These are phyloP conservation scores for Colletotrichum brevisporum DNA, from an alignment of 2,329 filamentous ascomycete genomes.

Conservation along the genomic window DNA sequence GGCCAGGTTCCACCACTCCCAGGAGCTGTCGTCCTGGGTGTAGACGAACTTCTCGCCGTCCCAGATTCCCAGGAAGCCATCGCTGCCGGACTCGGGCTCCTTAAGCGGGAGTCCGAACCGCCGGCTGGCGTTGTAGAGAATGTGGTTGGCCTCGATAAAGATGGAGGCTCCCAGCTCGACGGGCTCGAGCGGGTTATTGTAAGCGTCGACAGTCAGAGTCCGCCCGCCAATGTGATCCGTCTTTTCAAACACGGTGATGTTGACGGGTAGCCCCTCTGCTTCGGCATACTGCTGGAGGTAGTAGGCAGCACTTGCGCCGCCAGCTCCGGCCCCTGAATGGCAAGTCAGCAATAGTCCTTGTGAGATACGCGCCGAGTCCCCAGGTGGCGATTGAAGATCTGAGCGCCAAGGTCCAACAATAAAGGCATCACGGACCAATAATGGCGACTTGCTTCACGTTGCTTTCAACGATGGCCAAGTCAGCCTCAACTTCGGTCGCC, in stretches of 20 bases:
- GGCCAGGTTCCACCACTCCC: slow-evolving; percentile 83
- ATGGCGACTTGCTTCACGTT: slow-evolving; percentile 46
- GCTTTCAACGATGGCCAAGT: slow-evolving; percentile 17
- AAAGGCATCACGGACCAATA: slow-evolving; percentile 44
- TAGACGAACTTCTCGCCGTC: slow-evolving; percentile 84
- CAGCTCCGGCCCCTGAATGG: slow-evolving; percentile 84
- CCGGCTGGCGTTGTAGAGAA: slow-evolving; percentile 80
- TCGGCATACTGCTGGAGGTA: slow-evolving; percentile 81
- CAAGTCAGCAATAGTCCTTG: slow-evolving; percentile 7
- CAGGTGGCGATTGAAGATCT: not conserved
- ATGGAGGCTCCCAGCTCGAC: slow-evolving; percentile 94
- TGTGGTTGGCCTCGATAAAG: slow-evolving; percentile 88
- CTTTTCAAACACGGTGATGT: slow-evolving; percentile 92
- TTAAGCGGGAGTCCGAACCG: slow-evolving; percentile 77
- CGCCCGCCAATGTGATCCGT: slow-evolving; percentile 85
- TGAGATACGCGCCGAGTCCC: slow-evolving; percentile 2
- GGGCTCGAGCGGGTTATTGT: slow-evolving; percentile 74
- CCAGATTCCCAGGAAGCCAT: slow-evolving; percentile 82
- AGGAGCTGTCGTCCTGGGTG: slow-evolving; percentile 69
- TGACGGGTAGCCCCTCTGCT: slow-evolving; percentile 71
- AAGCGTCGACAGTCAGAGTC: slow-evolving; percentile 86
- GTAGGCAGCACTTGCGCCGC: slow-evolving; percentile 89
- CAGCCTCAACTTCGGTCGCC: slow-evolving; percentile 33
- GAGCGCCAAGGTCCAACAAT: not conserved
- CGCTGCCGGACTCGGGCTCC: slow-evolving; percentile 60